Evolutionary conservation across 768 basidiomycete genomes (phyloP).

Genomic region (Russula lepida): DNA sequence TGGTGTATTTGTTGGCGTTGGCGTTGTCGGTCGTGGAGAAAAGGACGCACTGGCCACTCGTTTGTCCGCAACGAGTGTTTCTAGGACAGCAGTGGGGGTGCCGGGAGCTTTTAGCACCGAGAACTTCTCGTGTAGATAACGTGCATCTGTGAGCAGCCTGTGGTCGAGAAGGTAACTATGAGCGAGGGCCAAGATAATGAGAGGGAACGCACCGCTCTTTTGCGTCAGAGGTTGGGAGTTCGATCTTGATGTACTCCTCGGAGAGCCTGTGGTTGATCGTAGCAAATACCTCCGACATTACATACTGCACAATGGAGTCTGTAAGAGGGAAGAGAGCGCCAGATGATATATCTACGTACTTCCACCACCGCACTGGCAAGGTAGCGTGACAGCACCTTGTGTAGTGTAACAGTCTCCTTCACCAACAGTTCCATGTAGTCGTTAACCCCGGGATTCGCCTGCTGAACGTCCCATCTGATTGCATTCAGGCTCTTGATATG

Average conservation of each 20-base stretch:
- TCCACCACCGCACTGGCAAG: conserved; percentile 71
- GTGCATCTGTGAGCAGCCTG: conserved; percentile 76
- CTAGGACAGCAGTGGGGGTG: conserved; percentile 68
- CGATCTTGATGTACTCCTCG: conserved; percentile 77
- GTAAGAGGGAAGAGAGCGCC: background rate
- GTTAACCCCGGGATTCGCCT: conserved; percentile 56
- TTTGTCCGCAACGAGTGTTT: conserved; percentile 81
- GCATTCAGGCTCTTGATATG: conserved; percentile 77
- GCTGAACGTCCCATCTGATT: conserved; percentile 69
- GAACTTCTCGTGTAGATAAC: conserved; percentile 67
- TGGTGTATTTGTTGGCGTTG: background rate
- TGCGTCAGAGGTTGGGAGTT: conserved; percentile 73
- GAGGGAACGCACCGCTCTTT: conserved; percentile 62
- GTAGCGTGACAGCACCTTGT: conserved; percentile 93
- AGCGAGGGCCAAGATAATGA: background rate
- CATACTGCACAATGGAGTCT: conserved; percentile 43
- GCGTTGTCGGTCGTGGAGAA: background rate
- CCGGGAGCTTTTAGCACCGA: conserved; percentile 59
- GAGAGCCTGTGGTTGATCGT: conserved; percentile 86
- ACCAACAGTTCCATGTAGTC: conserved; percentile 90
- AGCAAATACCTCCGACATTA: conserved; percentile 93
- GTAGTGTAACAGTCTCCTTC: conserved; percentile 90
- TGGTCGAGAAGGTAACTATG: conserved; percentile 2
- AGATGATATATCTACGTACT: conserved; percentile 37
- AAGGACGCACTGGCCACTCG: background rate